A percentile compares a stretch with the other conserved stretches of the same genome.
phyloP scores from a whole-genome alignment of 768 basidiomycete species.

The Scleroderma citrinum region DNA sequence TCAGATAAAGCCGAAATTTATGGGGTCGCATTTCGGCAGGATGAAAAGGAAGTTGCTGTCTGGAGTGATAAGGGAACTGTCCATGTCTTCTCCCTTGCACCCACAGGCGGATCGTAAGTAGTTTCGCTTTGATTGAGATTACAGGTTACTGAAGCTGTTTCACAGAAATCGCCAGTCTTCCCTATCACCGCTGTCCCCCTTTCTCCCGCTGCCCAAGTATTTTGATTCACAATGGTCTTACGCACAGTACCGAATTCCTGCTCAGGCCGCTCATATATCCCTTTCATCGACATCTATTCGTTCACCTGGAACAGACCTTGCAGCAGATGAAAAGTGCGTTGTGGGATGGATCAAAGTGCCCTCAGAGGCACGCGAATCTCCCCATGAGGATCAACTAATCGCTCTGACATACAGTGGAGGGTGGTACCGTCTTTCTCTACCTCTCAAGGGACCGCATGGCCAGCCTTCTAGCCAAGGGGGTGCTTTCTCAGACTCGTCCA shows the following conservation, averaged over 20 bases:
- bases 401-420: constrained; percentile 87
- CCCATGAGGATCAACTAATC: constrained; percentile 65
- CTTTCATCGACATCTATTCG: constrained; percentile 58
- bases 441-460: constrained; percentile 23
- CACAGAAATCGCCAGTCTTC: constrained; percentile 79
- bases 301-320: constrained; percentile 52
- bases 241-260: constrained; percentile 84
- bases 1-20: constrained; percentile 90
- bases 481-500: constrained; percentile 35
- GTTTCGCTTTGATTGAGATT: constrained; percentile 1
- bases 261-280: constrained; percentile 78
- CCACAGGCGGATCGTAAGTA: constrained; percentile 62
- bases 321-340: constrained; percentile 79
- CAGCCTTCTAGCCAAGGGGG: constrained; percentile 8
- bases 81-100: constrained; percentile 75
- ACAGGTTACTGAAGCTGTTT: constrained; percentile 4
- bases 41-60: constrained; percentile 81
- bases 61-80: constrained; percentile 97
- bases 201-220: constrained; percentile 81
- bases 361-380: constrained; percentile 28
- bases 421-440: constrained; percentile 82
- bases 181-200: constrained; percentile 73
- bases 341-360: constrained; percentile 77
- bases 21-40: constrained; percentile 81
- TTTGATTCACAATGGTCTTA: constrained; percentile 97